Conservation (phyloP, 345 rosid genomes). For the Heritiera littoralis region DNA sequence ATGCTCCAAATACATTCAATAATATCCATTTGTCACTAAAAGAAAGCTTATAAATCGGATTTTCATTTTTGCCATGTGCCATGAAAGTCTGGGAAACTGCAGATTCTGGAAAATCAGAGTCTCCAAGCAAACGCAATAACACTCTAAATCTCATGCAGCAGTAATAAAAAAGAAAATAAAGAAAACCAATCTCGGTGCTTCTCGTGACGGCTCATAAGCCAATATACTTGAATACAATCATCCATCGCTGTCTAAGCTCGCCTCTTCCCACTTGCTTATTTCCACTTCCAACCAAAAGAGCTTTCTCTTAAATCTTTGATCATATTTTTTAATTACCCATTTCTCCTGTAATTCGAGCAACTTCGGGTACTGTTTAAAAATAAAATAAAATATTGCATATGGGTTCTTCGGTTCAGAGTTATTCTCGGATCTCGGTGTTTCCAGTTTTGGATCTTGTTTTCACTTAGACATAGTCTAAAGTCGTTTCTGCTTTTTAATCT, state of each 20-base stretch:
- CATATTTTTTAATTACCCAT: neutral
- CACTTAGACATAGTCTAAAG: neutral
- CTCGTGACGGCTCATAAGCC: neutral
- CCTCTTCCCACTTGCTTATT: neutral
- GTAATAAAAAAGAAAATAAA: neutral
- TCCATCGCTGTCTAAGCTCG: neutral
- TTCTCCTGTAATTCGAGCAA: neutral
- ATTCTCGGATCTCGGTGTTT: conserved; percentile 15
- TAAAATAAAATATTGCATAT: neutral
- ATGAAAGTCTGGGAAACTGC: neutral
- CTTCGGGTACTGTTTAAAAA: neutral
- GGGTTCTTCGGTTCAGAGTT: conserved; percentile 3
- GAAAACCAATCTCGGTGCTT: neutral
- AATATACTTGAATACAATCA: neutral
- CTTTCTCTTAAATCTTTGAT: neutral
- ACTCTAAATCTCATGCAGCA: neutral
- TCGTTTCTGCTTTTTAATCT: conserved; percentile 9
- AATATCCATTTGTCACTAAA: no score
- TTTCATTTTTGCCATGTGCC: neutral
- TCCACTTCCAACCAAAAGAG: neutral
- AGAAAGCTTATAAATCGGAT: neutral
- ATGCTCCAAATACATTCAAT: neutral
- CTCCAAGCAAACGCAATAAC: neutral
- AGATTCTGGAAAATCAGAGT: neutral
- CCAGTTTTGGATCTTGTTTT: neutral